Percentiles rank a stretch among this genome's conserved stretches.
Conservation (phyloP, 1,284 basidiomycete genomes). For the Veloboletus limbatus region DNA sequence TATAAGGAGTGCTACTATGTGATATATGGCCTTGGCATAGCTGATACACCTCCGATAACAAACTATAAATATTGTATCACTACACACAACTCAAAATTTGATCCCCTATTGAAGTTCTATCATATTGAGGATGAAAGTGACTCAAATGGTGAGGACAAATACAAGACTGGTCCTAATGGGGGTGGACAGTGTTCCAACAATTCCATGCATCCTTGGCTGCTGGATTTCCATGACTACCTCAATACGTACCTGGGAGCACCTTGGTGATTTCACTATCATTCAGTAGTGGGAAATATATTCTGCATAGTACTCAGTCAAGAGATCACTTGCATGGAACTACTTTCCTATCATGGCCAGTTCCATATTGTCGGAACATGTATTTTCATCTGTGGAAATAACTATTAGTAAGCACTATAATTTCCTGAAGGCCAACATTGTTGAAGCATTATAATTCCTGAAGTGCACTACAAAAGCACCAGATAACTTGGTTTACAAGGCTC, state of each 20-base stretch:
- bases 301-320: slow-evolving; percentile 28
- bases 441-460: slow-evolving; percentile 19
- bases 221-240: no score
- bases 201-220: slow-evolving; percentile 19
- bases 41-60: no score
- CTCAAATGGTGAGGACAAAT: no score
- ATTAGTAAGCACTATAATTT: slow-evolving; percentile 37
- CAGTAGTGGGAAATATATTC: no score
- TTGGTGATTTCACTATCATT: background rate
- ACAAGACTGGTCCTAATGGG: background rate
- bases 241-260: background rate
- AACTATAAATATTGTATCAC: background rate
- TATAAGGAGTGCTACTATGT: no score
- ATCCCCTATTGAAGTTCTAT: no score
- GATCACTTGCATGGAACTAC: slow-evolving; percentile 35
- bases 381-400: slow-evolving; percentile 36
- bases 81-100: no score
- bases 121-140: no score
- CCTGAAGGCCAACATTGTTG: no score
- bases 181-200: background rate
- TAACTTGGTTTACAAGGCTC: background rate
- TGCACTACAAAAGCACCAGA: slow-evolving; percentile 1
- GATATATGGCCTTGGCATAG: no score
- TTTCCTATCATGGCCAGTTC: slow-evolving; percentile 40
- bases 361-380: no score